These are phyloP conservation scores for slime mould (Dictyostelium discoideum) DNA, from an alignment of 78 protist species.

Conservation along the genomic window dicty_2.7 NC_007088.5:150001-150500, in stretches of 20 bases:
- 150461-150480: not conserved
- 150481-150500: not conserved
- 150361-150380: conserved; percentile 19
- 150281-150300: too few species aligned
- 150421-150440: not conserved
- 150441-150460: not conserved
- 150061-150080: not conserved
- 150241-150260: conserved; percentile 3
- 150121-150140: conserved; percentile 52
- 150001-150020: not conserved
- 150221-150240: not conserved
- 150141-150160: conserved; percentile 26
- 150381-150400: conserved; percentile 41
- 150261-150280: not conserved
- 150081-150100: not conserved
- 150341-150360: too few species aligned
- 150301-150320: too few species aligned
- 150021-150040: too few species aligned
- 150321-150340: too few species aligned
- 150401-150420: conserved; percentile 34
- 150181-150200: not conserved
- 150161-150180: conserved; percentile 26
- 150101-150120: conserved; percentile 50
- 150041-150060: too few species aligned
- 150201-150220: not conserved